These are phyloP conservation scores for Selenicereus undatus DNA, from an alignment of 148 eudicot species.

Conservation along the genomic window DNA sequence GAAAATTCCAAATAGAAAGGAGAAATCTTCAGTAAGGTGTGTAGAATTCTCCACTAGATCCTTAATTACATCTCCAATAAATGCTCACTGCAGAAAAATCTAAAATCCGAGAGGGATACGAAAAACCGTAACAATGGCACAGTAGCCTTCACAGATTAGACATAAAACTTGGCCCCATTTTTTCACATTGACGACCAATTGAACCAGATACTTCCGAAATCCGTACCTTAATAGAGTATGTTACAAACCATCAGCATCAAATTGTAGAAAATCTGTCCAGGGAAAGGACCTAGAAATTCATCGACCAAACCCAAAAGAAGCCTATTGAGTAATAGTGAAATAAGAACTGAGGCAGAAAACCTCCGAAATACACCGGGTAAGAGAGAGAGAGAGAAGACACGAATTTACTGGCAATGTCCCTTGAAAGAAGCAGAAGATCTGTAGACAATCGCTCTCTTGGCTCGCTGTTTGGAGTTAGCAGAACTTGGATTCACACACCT, in stretches of 20 bases:
- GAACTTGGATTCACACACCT: not conserved
- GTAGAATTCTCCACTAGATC: not conserved
- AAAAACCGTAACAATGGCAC: not conserved
- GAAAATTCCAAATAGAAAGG: not conserved
- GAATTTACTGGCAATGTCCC: not conserved
- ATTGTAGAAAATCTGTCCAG: not conserved
- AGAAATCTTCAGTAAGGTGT: not conserved
- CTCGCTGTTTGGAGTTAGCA: not conserved
- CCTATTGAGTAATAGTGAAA: not conserved
- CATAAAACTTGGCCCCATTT: conserved; percentile 3
- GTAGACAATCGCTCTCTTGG: conserved; percentile 1
- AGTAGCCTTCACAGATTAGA: not conserved
- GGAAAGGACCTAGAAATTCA: not conserved
- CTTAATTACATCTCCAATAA: conserved; percentile 3
- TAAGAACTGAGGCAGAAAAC: conserved; percentile 4
- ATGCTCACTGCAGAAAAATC: not conserved
- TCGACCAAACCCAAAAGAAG: not conserved
- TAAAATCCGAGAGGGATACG: not conserved
- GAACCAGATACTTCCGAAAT: conserved; percentile 8
- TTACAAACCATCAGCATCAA: conserved; percentile 3
- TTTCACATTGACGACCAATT: conserved; percentile 24
- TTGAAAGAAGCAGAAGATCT: conserved; percentile 28
- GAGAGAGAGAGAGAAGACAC: not conserved
- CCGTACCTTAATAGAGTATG: not conserved
- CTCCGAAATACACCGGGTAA: not conserved